Evolutionary conservation across 495 filamentous ascomycete genomes (phyloP).

Genomic region (Penicillium tannophilum): DNA sequence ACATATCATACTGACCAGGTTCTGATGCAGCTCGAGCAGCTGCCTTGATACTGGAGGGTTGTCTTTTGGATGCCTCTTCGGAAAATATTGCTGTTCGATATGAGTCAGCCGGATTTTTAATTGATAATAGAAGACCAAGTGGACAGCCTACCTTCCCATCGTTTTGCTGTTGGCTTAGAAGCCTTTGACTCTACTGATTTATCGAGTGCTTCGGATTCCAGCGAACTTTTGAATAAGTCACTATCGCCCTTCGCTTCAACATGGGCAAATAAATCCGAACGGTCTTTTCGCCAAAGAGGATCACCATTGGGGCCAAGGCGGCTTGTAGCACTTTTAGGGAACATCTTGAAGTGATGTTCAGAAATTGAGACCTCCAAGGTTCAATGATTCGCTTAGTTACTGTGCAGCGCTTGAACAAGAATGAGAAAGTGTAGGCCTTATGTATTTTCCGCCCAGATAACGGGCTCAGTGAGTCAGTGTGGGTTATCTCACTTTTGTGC

Average conservation of each 20-base stretch:
- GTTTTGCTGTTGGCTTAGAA: not conserved
- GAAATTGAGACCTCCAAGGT: no score
- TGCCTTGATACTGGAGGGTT: conserved; percentile 4
- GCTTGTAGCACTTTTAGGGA: not conserved
- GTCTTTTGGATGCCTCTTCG: not conserved
- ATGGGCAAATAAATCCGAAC: not conserved
- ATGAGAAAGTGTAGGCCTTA: no score
- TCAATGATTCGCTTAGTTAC: no score
- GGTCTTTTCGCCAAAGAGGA: not conserved
- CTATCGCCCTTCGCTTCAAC: conserved; percentile 1
- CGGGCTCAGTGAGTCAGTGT: no score
- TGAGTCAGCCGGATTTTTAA: not conserved
- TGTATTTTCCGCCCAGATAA: no score
- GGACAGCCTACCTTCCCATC: conserved; percentile 1
- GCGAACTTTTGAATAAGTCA: conserved; percentile 1
- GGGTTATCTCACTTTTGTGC: no score
- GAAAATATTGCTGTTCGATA: not conserved
- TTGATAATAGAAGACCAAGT: not conserved
- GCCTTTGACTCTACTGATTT: not conserved
- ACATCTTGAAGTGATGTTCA: not conserved
- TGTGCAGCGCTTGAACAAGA: no score
- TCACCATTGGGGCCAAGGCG: not conserved
- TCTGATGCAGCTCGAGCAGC: not conserved
- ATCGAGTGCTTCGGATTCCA: not conserved
- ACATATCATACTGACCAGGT: not conserved